phyloP scores from a whole-genome alignment of 2,329 filamentous ascomycete genomes.

The Calonectria naviculata region DNA sequence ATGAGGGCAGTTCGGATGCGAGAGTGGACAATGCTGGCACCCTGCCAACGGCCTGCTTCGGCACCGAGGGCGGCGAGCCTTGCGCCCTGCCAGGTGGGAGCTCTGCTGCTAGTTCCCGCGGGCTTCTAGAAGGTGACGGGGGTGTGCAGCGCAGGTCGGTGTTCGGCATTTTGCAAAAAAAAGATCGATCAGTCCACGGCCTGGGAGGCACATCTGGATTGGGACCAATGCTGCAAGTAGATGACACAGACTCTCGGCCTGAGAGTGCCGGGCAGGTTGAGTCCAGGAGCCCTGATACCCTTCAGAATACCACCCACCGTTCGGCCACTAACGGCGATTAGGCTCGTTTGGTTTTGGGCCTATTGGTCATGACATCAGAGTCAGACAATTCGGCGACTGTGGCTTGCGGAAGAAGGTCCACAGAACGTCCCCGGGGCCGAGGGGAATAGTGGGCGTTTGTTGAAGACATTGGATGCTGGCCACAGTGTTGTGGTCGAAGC shows the following conservation, averaged over 20 bases:
- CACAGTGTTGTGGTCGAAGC: neutral
- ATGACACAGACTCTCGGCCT: constrained; percentile 28
- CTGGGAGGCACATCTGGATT: constrained; percentile 14
- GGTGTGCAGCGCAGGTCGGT: constrained; percentile 6
- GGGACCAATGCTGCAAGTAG: neutral
- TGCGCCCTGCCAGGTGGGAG: neutral
- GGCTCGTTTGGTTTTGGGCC: constrained; percentile 23
- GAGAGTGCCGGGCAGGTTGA: constrained; percentile 15
- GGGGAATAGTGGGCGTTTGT: neutral
- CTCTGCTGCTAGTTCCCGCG: constrained; percentile 19
- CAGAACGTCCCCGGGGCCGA: constrained; percentile 1
- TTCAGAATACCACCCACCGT: constrained; percentile 23
- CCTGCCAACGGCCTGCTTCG: constrained; percentile 21
- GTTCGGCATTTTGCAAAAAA: constrained; percentile 20
- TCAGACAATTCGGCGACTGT: constrained; percentile 25
- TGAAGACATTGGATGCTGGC: neutral
- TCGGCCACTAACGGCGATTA: constrained; percentile 24
- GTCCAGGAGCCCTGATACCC: neutral
- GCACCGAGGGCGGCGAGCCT: constrained; percentile 32
- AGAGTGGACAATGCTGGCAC: constrained; percentile 17
- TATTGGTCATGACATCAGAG: constrained; percentile 34
- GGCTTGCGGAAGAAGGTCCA: constrained; percentile 17
- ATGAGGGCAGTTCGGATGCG: constrained; percentile 28
- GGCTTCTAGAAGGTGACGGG: constrained; percentile 35
- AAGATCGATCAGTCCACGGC: constrained; percentile 8